Base-by-base conservation (phyloP, 768 basidiomycete genomes). In the Pulveroboletus sp. region DNA sequence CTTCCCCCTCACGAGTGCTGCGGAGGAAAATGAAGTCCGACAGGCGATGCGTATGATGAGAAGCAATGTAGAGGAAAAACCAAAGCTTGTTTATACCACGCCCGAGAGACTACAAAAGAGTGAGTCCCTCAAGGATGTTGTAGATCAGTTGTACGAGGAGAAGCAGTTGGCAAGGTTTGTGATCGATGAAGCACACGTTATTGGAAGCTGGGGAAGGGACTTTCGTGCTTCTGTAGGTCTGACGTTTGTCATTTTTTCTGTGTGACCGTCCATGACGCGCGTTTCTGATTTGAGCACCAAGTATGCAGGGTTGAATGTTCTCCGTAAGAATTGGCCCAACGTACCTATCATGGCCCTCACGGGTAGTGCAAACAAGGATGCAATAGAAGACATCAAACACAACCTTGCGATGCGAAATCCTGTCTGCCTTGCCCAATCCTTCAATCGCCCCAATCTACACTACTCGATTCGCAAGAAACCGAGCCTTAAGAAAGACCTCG, bases 311-410 rank as follows among this genome's bases (percentile, higher is more conserved):
- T 72, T 97, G 35, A 79, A 79, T 12, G 66, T 73, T 30, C 76
- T 97, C 32, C 85, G 93, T 39, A 71, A 77, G 12, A 79, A 80
- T 14, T 97, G 81, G 70, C 89, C 90, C 0, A 67, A 76, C 7
- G 77, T 93, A 0, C 95, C 96, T 0, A 87, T 98, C 59, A 96
- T 97, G 82, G 96, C 96, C 0, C 76, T 98, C 40, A 99, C 96
- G 0, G 96, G 93, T 7, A 99, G 95, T 1, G 96, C 95, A 4
- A 92, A 90, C 61, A 72, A 77, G 36, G 76, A 82, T 46, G 86
- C 86, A 0, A 77, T 87, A 39, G 75, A 80, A 18, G 93, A 98
- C 67, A 89, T 99, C 60, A 78, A 85, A 46, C 65, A 72, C 15
- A 81, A 80, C 11, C 80, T 98, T 8, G 71, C 78, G 24, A 78